Evolutionary conservation across 2,329 filamentous ascomycete species (phyloP).

Genomic region (Colletotrichum spinosum): DNA sequence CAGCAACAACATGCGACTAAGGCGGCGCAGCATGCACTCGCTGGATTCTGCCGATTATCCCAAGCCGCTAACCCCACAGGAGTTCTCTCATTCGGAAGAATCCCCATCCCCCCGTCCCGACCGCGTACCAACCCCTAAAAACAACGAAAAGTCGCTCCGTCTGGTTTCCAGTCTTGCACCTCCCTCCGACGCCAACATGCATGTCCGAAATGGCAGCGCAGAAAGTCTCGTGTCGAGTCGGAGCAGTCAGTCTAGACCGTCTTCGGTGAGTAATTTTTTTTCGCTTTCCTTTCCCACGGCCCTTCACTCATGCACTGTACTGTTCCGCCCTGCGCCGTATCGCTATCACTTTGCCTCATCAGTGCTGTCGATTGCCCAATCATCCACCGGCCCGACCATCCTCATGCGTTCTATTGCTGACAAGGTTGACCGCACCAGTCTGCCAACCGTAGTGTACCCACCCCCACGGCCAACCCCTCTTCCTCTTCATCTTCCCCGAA

Average conservation of each 20-base stretch:
- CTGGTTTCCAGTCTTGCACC: constrained; percentile 43
- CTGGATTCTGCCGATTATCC: constrained; percentile 61
- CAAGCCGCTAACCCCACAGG: constrained; percentile 51
- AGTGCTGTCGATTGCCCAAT: constrained; percentile 56
- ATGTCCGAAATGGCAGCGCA: constrained; percentile 67
- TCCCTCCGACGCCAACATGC: constrained; percentile 44
- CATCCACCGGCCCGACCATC: constrained; percentile 43
- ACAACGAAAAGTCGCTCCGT: constrained; percentile 53
- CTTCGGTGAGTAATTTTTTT: constrained; percentile 69
- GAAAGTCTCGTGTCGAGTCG: constrained; percentile 72
- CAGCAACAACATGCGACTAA: constrained; percentile 74
- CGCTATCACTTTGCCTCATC: constrained; percentile 8
- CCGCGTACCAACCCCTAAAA: constrained; percentile 38
- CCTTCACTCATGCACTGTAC: constrained; percentile 8
- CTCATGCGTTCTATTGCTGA: constrained; percentile 58
- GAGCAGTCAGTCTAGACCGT: constrained; percentile 70
- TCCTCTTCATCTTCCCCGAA: constrained; percentile 59
- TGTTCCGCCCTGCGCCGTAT: constrained; percentile 23
- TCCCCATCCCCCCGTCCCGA: constrained; percentile 39
- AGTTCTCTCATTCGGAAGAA: constrained; percentile 47
- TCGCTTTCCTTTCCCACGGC: constrained; percentile 8
- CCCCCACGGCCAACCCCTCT: constrained; percentile 66
- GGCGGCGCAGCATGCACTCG: constrained; percentile 85
- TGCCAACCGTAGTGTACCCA: constrained; percentile 68
- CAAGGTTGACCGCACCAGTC: constrained; percentile 62